These are phyloP conservation scores for Rhizoctonia solani DNA, from an alignment of 1,284 basidiomycete genomes.

Conservation along the genomic window DNA sequence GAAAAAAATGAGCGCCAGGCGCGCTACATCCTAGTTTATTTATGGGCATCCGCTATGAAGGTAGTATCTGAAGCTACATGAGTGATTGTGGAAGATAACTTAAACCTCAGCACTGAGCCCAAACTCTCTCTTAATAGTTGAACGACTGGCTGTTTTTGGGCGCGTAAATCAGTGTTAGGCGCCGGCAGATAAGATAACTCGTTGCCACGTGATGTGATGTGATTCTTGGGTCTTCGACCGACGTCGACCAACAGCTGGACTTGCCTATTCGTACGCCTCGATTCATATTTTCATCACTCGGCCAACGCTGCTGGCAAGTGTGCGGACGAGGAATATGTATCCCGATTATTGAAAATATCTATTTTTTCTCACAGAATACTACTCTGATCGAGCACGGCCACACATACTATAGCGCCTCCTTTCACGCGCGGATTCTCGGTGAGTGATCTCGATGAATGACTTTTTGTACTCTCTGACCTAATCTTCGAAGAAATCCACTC, in stretches of 20 bases:
- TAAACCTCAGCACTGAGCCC: too few species aligned
- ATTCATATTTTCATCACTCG: not conserved
- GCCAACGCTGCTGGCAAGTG: not conserved
- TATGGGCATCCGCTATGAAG: too few species aligned
- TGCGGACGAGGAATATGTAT: not conserved
- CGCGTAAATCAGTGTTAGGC: not conserved
- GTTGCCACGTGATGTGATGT: constrained; percentile 35
- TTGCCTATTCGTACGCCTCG: not conserved
- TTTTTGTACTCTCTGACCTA: not conserved
- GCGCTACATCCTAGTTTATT: too few species aligned
- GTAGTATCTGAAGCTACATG: too few species aligned
- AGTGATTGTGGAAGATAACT: too few species aligned
- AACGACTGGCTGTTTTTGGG: not conserved
- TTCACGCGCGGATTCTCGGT: constrained; percentile 29
- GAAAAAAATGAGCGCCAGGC: too few species aligned
- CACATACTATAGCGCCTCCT: constrained; percentile 30
- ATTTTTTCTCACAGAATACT: constrained; percentile 15
- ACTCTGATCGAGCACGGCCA: constrained; percentile 18
- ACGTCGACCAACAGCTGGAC: constrained; percentile 28
- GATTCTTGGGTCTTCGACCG: constrained; percentile 33
- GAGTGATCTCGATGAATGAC: not conserved
- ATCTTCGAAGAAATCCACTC: not conserved
- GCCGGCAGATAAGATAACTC: constrained; percentile 28
- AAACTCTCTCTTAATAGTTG: not conserved
- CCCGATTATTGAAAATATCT: constrained; percentile 3